Conservation (phyloP, 1,284 basidiomycete species). For the Malassezia japonica region DNA sequence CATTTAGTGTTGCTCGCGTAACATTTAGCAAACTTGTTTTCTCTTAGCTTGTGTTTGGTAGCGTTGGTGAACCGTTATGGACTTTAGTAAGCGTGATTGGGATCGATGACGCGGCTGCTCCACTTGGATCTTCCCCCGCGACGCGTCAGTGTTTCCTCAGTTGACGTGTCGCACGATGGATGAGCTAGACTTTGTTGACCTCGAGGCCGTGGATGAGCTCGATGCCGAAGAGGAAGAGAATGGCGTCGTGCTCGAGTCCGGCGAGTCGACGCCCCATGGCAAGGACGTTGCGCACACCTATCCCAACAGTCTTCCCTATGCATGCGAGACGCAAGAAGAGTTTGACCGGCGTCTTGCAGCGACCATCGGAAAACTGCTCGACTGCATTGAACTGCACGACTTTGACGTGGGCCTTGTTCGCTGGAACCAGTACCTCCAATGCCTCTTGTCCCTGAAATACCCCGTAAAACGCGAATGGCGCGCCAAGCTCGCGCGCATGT, state of each 20-base stretch:
- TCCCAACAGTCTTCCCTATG: constrained; percentile 59
- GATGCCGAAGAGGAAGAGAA: constrained; percentile 51
- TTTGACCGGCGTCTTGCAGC: constrained; percentile 73
- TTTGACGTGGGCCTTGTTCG: constrained; percentile 53
- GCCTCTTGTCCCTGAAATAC: constrained; percentile 47
- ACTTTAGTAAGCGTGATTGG: no score
- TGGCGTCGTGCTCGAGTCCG: constrained; percentile 5
- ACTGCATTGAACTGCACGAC: constrained; percentile 69
- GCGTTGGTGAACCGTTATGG: no score
- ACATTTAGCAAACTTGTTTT: no score
- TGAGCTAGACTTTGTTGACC: not conserved
- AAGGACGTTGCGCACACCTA: constrained; percentile 29
- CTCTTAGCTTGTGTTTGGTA: no score
- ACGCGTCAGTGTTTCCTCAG: no score
- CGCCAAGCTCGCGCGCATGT: constrained; percentile 67
- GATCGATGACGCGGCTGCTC: not conserved
- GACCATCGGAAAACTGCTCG: constrained; percentile 63
- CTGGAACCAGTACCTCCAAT: constrained; percentile 49
- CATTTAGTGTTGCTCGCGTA: not conserved
- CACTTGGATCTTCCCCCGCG: not conserved
- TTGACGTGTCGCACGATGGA: not conserved
- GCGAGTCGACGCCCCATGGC: not conserved
- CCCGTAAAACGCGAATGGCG: constrained; percentile 55
- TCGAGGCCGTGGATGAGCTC: constrained; percentile 36
- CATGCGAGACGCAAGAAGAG: constrained; percentile 65